Conservation (phyloP, 2,329 filamentous ascomycete genomes). For the Ceratocystis harringtonii region DNA sequence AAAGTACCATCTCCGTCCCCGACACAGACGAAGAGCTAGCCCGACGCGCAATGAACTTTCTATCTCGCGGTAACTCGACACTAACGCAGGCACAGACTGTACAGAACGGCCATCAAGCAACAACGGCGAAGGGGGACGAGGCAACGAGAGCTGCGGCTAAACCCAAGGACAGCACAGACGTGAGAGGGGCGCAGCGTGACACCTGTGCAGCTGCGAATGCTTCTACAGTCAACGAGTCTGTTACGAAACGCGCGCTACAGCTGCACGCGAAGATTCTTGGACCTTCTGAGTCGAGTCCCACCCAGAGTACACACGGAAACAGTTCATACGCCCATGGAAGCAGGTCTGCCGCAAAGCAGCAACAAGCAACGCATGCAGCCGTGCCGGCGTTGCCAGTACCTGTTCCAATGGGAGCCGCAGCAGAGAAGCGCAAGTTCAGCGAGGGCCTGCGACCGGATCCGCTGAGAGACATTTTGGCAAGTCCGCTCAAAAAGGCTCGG, state of each 20-base stretch:
- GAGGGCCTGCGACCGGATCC: conserved; percentile 22
- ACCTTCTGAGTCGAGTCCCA: not conserved
- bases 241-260: conserved; percentile 4
- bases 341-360: too few relatives aligned
- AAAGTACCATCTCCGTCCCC: conserved; percentile 62
- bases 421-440: conserved; percentile 18
- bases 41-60: conserved; percentile 31
- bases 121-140: not conserved
- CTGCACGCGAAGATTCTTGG: conserved; percentile 8
- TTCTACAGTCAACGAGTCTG: not conserved
- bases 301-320: not conserved
- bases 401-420: conserved; percentile 5
- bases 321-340: too few relatives aligned
- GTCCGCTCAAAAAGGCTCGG: conserved; percentile 8
- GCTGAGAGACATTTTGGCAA: conserved; percentile 18
- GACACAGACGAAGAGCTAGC: conserved; percentile 42
- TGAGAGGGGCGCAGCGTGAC: conserved; percentile 38
- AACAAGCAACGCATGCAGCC: too few relatives aligned
- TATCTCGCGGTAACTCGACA: conserved; percentile 6
- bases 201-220: conserved; percentile 36
- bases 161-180: not conserved
- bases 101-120: not conserved
- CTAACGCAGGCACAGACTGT: conserved; percentile 24
- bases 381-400: not conserved
- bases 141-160: not conserved